Evolutionary conservation across 2,329 filamentous ascomycete species (phyloP).

Genomic region (Exophiala viscosa): DNA sequence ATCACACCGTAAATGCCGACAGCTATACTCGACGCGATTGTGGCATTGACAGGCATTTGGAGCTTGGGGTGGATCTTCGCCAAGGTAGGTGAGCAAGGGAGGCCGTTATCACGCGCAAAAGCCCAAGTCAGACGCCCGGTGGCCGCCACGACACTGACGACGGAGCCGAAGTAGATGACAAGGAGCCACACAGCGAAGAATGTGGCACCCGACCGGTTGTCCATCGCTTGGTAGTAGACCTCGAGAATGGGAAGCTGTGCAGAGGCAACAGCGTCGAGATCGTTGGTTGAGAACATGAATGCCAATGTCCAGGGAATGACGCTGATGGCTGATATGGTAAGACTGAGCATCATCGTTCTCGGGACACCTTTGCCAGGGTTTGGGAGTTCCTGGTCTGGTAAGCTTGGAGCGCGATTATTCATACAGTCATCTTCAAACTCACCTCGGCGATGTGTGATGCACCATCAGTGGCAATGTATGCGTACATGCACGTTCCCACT

Average conservation of each 20-base stretch:
- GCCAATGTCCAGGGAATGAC: constrained; percentile 24
- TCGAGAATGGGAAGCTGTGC: constrained; percentile 25
- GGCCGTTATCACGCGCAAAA: constrained; percentile 49
- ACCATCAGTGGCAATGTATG: constrained; percentile 28
- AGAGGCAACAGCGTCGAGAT: constrained; percentile 18
- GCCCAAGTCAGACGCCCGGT: constrained; percentile 51
- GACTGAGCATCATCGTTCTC: constrained; percentile 25
- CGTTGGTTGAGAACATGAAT: constrained; percentile 26
- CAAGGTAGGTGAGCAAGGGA: constrained; percentile 43
- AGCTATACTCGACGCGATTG: constrained; percentile 34
- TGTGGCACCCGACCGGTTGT: constrained; percentile 15
- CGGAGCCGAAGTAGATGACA: constrained; percentile 44
- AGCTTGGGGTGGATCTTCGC: constrained; percentile 33
- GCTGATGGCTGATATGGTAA: constrained; percentile 25
- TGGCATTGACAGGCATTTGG: constrained; percentile 37
- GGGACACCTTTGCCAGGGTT: constrained; percentile 26
- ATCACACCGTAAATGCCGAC: constrained; percentile 38
- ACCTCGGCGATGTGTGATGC: constrained; percentile 30
- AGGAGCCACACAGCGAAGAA: constrained; percentile 26
- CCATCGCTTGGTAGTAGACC: constrained; percentile 25
- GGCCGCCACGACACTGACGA: constrained; percentile 49
- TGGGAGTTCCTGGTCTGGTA: constrained; percentile 23
- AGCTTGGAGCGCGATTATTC: not conserved
- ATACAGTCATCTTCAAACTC: not conserved
- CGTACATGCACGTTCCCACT: constrained; percentile 30